Percentiles rank a stretch among this genome's conserved stretches.
These are phyloP conservation scores for Claviceps sp. DNA, from an alignment of 2,329 filamentous ascomycete genomes.

Conservation along the genomic window DNA sequence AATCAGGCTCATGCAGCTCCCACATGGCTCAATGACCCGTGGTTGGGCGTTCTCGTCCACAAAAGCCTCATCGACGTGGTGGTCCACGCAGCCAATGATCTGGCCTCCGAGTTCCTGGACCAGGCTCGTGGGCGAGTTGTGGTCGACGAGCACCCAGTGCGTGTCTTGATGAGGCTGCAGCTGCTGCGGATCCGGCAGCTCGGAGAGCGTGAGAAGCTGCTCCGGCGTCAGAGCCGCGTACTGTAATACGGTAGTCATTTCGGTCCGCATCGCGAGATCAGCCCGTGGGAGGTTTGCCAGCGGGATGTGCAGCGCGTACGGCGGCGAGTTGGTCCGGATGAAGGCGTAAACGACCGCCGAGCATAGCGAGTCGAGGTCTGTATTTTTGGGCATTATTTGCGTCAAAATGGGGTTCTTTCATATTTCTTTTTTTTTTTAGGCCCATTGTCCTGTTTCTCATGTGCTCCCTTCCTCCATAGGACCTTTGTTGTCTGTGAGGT, in stretches of 20 bases:
- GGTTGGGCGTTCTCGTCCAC: constrained; percentile 36
- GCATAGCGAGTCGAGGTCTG: constrained; percentile 74
- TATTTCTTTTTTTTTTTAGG: background rate
- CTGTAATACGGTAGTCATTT: constrained; percentile 52
- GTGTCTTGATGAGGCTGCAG: constrained; percentile 33
- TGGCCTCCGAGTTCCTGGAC: constrained; percentile 38
- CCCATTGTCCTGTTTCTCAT: background rate
- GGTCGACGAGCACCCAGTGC: constrained; percentile 64
- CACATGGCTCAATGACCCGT: constrained; percentile 50
- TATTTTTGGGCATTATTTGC: background rate
- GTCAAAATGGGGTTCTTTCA: background rate
- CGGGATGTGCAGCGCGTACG: constrained; percentile 51
- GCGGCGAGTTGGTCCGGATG: constrained; percentile 46
- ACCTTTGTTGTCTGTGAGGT: background rate
- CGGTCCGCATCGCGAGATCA: constrained; percentile 59
- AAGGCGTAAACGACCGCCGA: constrained; percentile 63
- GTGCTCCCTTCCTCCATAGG: background rate
- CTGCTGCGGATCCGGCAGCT: constrained; percentile 32
- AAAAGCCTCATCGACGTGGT: constrained; percentile 59
- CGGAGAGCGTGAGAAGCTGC: constrained; percentile 50
- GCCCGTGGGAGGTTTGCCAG: constrained; percentile 55
- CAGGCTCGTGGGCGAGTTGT: constrained; percentile 56
- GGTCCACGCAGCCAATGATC: constrained; percentile 59
- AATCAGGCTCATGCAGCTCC: constrained; percentile 62
- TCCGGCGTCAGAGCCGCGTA: constrained; percentile 42